Conservation (phyloP, 1,139 yeast species). For the Lipomyces yarrowii region DNA sequence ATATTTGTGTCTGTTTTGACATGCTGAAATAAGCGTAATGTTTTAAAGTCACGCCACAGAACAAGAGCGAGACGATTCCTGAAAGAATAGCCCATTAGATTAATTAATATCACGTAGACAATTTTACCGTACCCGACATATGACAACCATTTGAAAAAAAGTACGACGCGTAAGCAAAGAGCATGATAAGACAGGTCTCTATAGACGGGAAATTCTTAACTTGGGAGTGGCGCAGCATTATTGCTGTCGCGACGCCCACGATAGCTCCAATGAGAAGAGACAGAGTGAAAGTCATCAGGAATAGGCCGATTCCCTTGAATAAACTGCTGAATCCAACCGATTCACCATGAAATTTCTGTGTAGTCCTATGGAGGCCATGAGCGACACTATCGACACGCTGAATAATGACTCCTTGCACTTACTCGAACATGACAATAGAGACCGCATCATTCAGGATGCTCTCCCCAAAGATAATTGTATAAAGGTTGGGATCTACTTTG, state of each 20-base stretch:
- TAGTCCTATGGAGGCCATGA: constrained; percentile 50
- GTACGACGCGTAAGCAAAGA: constrained; percentile 93
- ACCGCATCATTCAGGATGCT: constrained; percentile 94
- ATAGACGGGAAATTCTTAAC: constrained; percentile 93
- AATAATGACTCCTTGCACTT: constrained; percentile 5
- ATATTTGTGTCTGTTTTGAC: constrained; percentile 96
- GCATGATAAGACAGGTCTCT: constrained; percentile 87
- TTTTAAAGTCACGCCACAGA: constrained; percentile 94
- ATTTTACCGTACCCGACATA: constrained; percentile 64
- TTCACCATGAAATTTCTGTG: constrained; percentile 93
- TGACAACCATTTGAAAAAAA: constrained; percentile 98
- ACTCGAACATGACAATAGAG: constrained; percentile 96
- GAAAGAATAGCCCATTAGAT: background rate
- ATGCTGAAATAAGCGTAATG: constrained; percentile 97
- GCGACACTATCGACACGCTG: background rate
- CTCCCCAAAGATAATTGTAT: constrained; percentile 96
- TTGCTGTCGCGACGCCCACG: constrained; percentile 85
- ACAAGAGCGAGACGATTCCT: constrained; percentile 85
- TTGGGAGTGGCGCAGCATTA: constrained; percentile 87
- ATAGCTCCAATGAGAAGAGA: constrained; percentile 89
- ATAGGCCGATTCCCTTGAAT: constrained; percentile 92
- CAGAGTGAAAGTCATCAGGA: constrained; percentile 89
- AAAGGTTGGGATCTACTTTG: constrained; percentile 95
- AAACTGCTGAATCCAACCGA: constrained; percentile 72
- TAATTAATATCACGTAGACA: background rate